These are phyloP conservation scores for Psilocybe mexicana DNA, from an alignment of 1,284 basidiomycete species.

Conservation along the genomic window DNA sequence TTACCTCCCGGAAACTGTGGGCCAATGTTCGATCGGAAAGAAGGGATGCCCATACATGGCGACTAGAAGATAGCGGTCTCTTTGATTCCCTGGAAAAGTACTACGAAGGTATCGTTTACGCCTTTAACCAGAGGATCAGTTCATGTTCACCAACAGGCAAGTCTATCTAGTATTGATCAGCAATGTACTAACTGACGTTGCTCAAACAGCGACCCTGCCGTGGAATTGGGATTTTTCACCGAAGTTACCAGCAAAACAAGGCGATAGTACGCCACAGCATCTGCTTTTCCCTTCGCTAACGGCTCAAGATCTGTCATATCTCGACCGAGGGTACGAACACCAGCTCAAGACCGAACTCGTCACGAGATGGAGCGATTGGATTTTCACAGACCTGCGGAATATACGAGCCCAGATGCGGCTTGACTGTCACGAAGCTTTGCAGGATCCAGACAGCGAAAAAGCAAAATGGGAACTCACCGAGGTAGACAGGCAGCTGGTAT, in stretches of 20 bases:
- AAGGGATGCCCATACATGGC: background rate
- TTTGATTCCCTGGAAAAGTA: background rate
- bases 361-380: background rate
- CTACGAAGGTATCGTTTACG: background rate
- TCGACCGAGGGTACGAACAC: background rate
- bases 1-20: background rate
- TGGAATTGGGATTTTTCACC: background rate
- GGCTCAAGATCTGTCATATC: background rate
- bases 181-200: background rate
- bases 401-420: background rate
- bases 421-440: background rate
- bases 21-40: background rate
- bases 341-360: background rate
- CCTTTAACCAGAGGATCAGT: background rate
- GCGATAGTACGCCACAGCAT: too few relatives aligned
- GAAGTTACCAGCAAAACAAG: background rate
- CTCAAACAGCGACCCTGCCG: background rate
- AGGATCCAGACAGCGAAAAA: background rate
- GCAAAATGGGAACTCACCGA: background rate
- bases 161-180: background rate
- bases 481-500: background rate
- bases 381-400: background rate
- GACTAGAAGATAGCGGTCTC: background rate
- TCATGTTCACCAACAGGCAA: background rate
- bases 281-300: background rate